Base-by-base conservation (phyloP, 2,329 filamentous ascomycete species). In the Colletotrichum scovillei region DNA sequence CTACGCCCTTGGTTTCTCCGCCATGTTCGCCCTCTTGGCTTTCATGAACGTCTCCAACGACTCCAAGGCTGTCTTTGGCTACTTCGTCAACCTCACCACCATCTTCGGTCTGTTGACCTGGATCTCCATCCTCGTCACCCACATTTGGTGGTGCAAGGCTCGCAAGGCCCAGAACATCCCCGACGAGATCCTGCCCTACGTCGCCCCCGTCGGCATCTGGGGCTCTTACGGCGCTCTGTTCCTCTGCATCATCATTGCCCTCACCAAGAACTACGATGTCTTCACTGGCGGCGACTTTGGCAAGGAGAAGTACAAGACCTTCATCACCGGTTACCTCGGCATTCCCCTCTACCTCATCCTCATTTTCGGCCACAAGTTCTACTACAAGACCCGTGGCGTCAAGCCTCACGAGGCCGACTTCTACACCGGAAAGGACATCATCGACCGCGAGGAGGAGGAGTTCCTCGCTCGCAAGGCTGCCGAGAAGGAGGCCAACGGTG, bases 181-280 rank as follows among this genome's bases (percentile, higher is more conserved):
- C 12, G 80, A 91, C 78, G 82, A 84, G 14, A 82, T 84, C 56
- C 84, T 93, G 73, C 88, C 90, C 1, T 95, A 92, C 80, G 87
- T 87, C 19, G 92, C 94, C 0, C 94, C 94, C 0, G 87, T 95
- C 19, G 93, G 94, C n/a, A 83, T 91, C 49, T 88, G 81, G 74
- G 94, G 94, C 12, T 94, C 92, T 0, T 91, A 91, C 79, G 84
- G 86, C 72, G 92, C 92, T 0, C 86, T 97, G 2, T 84, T 86
- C 78, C 92, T 95, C 83, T 95, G 93, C 83, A 87, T 88, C 78
- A 80, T 97, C 42, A 93, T 97, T 74, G 89, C 92, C 1, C 80
- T 97, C 64, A 96, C 94, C 79, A 97, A 97, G 88, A 95, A 95
- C 86, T 97, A 91, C 82, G 87, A 89, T 69, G 92, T 93, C 72